Base-by-base conservation (phyloP, 2,329 filamentous ascomycete species). In the Immersiporthe knoxdaviesiana region DNA sequence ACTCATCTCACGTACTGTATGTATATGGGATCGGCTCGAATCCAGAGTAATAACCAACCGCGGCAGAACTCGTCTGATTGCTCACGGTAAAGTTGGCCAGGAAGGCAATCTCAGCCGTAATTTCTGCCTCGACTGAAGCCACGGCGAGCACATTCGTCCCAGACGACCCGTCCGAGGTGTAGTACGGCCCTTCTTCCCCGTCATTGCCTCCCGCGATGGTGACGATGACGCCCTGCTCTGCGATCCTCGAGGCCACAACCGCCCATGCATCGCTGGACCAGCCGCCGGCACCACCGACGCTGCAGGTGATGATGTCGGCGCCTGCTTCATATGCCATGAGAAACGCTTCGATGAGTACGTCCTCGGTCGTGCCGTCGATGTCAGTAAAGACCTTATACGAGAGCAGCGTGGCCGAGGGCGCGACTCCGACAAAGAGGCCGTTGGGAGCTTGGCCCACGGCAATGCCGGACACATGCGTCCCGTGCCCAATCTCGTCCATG, bases 391-490 rank as follows among this genome's bases (percentile, higher is more conserved):
- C 64, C 35, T 71, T 71, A 47, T 69, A 71, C 11, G 70, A 69
- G 35, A 71, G 47, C 12, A 71, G 37, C 10, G 68, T 71, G n/a
- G 70, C 70, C 32, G 69, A 61, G 6, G 70, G 70, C 27, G 70
- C 70, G n/a, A 71, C 70, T 11, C 70, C 70, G 21, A 67, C 64
- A 16, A 69, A 71, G 12, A 56, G 37, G 18, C 65, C 66, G 52
- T 50, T 61, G 16, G n/a, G 14, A 39, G 32, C 24, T 21, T 73
- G 69, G 1, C 73, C 72, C 6, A 73, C 75, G 41, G 76, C 73
- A 41, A 78, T 78, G 11, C 76, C 77, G 37, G 76, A 74, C 2
- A 78, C 76, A 66, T 81, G 79, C 5, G 79, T 81, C 1, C 80
- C 79, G 50, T 81, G 79, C 0, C 77, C 78, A 54, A 76, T 73